Conservation (phyloP, 2,329 filamentous ascomycete species). For the Pleoardoris graminearum region DNA sequence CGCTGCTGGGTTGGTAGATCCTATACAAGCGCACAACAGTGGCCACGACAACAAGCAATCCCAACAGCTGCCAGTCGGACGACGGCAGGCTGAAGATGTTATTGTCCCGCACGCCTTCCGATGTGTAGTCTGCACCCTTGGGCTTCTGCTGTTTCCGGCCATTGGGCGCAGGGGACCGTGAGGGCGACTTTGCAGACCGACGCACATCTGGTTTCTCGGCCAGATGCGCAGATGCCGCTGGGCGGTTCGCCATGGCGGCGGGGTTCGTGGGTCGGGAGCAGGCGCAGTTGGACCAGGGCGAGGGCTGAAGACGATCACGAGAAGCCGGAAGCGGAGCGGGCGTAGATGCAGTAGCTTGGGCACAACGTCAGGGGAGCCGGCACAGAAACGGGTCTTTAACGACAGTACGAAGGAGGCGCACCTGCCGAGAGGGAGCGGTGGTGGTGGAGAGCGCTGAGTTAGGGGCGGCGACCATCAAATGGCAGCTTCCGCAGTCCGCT, state of each 20-base stretch:
- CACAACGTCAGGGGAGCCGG: neutral
- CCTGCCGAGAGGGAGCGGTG: constrained; percentile 25
- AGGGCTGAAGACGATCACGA: constrained; percentile 16
- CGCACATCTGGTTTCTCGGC: constrained; percentile 37
- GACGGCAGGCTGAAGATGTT: constrained; percentile 86
- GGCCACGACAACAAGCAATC: constrained; percentile 73
- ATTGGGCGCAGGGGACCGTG: constrained; percentile 32
- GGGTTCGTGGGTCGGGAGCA: constrained; percentile 16
- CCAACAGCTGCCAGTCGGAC: constrained; percentile 79
- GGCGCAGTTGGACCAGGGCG: constrained; percentile 25
- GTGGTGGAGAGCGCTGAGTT: constrained; percentile 19
- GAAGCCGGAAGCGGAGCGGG: constrained; percentile 6
- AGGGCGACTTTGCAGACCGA: constrained; percentile 41
- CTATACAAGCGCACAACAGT: constrained; percentile 84
- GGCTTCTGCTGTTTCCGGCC: constrained; percentile 36
- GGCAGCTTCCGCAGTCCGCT: constrained; percentile 13
- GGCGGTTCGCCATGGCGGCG: constrained; percentile 44
- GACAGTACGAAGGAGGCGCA: constrained; percentile 41
- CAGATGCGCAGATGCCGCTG: constrained; percentile 34
- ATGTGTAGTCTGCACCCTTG: constrained; percentile 63
- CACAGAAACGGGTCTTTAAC: constrained; percentile 27
- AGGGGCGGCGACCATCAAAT: constrained; percentile 16
- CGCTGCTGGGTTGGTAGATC: constrained; percentile 93
- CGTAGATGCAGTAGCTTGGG: neutral
- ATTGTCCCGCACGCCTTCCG: constrained; percentile 81